Conservation (phyloP, 2,329 filamentous ascomycete genomes). For the Amauroascus niger region DNA sequence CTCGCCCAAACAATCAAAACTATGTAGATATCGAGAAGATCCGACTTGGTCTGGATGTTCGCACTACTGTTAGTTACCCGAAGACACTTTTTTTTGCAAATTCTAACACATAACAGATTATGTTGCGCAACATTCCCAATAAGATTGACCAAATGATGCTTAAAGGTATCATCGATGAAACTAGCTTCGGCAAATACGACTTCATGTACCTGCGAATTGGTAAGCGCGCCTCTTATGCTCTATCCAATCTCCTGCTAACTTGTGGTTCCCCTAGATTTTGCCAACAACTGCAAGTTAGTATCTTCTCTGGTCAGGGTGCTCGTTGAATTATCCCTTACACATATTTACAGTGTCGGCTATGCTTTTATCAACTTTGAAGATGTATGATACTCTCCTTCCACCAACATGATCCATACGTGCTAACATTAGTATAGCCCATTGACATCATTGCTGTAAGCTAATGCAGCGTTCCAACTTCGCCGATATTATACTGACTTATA, state of each 20-base stretch:
- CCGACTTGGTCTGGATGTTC: conserved; percentile 56
- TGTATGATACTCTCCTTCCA: conserved; percentile 42
- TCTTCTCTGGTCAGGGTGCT: background rate
- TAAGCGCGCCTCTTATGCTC: conserved; percentile 21
- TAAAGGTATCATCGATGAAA: conserved; percentile 68
- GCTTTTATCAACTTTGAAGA: conserved; percentile 93
- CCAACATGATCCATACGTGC: conserved; percentile 16
- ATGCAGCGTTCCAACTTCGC: background rate
- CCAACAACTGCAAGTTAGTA: conserved; percentile 73
- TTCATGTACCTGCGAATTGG: conserved; percentile 90
- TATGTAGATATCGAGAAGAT: conserved; percentile 39
- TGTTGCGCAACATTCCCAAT: conserved; percentile 92
- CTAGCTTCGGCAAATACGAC: conserved; percentile 74
- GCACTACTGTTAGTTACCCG: conserved; percentile 54
- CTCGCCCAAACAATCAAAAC: conserved; percentile 34
- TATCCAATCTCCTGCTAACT: conserved; percentile 10
- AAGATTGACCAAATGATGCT: conserved; percentile 67
- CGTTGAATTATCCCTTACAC: conserved; percentile 1
- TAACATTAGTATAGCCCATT: conserved; percentile 48
- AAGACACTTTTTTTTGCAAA: background rate
- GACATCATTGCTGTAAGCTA: conserved; percentile 59
- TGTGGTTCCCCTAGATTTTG: conserved; percentile 50
- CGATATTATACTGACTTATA: conserved; percentile 22
- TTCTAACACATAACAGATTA: conserved; percentile 50
- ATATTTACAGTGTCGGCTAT: conserved; percentile 66